Evolutionary conservation across 345 rosid genomes (phyloP).

Genomic region (Gynandropsis gynandra): DNA sequence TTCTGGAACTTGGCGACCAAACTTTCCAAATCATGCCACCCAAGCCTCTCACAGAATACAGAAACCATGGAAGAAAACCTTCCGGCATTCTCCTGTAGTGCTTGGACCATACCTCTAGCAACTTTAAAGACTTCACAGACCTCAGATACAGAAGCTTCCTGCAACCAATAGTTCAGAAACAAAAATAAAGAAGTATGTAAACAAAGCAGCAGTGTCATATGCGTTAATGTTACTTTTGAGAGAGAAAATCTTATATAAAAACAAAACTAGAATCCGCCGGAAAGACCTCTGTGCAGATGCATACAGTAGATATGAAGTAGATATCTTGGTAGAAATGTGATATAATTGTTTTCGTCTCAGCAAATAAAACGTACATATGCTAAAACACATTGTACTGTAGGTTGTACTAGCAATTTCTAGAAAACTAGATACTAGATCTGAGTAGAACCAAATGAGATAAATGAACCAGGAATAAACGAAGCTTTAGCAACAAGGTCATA

Average conservation of each 20-base stretch:
- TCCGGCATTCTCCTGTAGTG: conserved; percentile 95
- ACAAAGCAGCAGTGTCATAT: conserved; percentile 11
- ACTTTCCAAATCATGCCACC: conserved; percentile 96
- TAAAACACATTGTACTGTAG: conserved; percentile 7
- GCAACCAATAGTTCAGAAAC: conserved; percentile 29
- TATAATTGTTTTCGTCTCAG: too few relatives aligned
- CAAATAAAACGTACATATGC: not conserved
- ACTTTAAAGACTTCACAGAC: conserved; percentile 93
- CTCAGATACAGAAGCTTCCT: conserved; percentile 86
- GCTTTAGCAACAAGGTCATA: conserved; percentile 11
- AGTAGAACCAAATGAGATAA: conserved; percentile 3
- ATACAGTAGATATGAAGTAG: too few relatives aligned
- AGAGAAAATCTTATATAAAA: not conserved
- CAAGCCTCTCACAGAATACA: conserved; percentile 89
- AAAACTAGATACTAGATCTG: not conserved
- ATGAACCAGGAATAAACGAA: conserved; percentile 13
- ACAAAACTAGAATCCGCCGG: conserved; percentile 9
- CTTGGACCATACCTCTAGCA: conserved; percentile 96
- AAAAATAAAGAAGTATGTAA: conserved; percentile 4
- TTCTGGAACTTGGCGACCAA: conserved; percentile 86
- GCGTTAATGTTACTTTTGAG: conserved; percentile 4
- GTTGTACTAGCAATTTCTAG: conserved; percentile 12
- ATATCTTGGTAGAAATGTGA: too few relatives aligned
- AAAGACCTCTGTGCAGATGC: not conserved
- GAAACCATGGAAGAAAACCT: conserved; percentile 98